phyloP scores from a whole-genome alignment of 2,329 filamentous ascomycete genomes.

The Cladosporium austrohemisphaericum region DNA sequence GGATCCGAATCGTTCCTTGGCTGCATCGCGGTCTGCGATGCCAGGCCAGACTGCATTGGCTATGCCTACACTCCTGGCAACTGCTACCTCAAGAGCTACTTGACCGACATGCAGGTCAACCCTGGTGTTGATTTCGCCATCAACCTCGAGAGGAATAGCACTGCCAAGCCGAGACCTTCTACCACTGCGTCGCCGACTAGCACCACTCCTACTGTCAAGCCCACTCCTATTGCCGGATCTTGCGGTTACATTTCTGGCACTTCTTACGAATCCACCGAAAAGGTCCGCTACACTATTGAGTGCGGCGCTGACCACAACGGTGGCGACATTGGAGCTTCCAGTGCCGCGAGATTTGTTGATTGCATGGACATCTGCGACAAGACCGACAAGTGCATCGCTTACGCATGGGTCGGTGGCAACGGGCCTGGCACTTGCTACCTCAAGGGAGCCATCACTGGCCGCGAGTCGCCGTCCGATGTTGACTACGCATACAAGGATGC shows the following conservation, averaged over 20 bases:
- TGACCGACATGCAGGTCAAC: background rate
- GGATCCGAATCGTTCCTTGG: constrained; percentile 7
- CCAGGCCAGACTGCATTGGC: constrained; percentile 16
- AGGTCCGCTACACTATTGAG: constrained; percentile 17
- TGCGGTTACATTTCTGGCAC: constrained; percentile 1
- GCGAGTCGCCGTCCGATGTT: constrained; percentile 9
- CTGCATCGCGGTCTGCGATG: constrained; percentile 17
- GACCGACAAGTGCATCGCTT: constrained; percentile 20
- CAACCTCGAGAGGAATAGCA: background rate
- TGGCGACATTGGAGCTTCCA: constrained; percentile 20
- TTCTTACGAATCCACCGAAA: constrained; percentile 9
- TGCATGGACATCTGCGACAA: constrained; percentile 26
- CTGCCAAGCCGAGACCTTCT: background rate
- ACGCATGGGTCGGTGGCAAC: constrained; percentile 21
- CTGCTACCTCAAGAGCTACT: constrained; percentile 20
- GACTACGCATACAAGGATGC: constrained; percentile 16
- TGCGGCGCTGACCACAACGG: constrained; percentile 24
- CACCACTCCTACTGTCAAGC: background rate
- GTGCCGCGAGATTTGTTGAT: constrained; percentile 19
- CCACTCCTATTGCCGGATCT: constrained; percentile 1
- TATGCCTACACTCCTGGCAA: constrained; percentile 19
- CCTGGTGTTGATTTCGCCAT: constrained; percentile 3
- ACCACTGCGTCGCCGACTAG: background rate
- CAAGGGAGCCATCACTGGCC: constrained; percentile 8
- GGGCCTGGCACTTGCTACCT: constrained; percentile 21